Evolutionary conservation across 2,329 filamentous ascomycete species (phyloP), one percentile per base, ranked within the genome.

Genomic region (Nannizziopsis arthrosporioides): DNA sequence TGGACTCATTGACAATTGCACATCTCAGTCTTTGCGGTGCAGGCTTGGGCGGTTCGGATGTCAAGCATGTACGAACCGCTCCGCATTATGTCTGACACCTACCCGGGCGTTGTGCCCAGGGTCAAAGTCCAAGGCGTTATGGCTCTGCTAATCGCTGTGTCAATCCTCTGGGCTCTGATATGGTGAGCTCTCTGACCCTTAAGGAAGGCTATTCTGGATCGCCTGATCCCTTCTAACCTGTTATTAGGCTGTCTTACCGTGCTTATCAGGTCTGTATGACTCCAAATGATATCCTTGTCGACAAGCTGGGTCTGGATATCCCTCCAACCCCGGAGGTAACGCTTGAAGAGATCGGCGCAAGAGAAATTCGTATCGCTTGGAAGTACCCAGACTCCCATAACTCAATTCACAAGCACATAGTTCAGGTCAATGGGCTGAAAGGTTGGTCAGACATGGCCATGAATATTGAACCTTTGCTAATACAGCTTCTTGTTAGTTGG

Each of bases 341-440:
- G 45, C 78, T 98, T 31, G 87, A 90, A 48, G 87, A 85, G 54
- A 92, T 98, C 58, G 85, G 84, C 56, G 76, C 85, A 22, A 85
- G 93, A 63, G 85, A 88, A 49, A 85, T 93, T 30, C 85, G 89
- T 27, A 74, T 98, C 38, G 88, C 89, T 64, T 98, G 92, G 92
- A 86, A 88, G 53, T 78, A 82, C 51, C 82, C 85, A 0, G 77
- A 78, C 53, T 72, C 73, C 54, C 72, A 77, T 38, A 73, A 75
- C 53, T 77, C 84, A 2, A 84, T 93, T 47, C 77, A 87, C 46
- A 93, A 89, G 68, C 92, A 94, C 62, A 76, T 90, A 40, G 86
- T 98, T 45, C 86, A 94, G 63, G 82, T 98, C 55, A 96, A 98
- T 66, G 90, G 90, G 37, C 82, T 90, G 38, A 86, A 87, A 69